Evolutionary conservation across 805 yeast genomes (phyloP).

Genomic region (Yarrowia divulgata): DNA sequence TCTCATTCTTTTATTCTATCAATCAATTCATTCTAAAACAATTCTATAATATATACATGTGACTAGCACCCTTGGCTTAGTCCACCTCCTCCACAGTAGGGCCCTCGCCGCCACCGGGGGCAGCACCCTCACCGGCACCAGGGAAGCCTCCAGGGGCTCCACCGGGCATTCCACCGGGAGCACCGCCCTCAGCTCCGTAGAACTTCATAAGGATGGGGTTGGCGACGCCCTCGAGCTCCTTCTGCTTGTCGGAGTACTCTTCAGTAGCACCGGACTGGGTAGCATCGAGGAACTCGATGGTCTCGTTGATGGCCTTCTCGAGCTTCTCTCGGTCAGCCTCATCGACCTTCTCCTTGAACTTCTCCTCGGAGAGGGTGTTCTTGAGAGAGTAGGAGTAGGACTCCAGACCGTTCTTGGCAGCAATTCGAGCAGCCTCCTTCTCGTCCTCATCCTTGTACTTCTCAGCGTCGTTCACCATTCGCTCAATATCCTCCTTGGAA

Average conservation of each 20-base stretch:
- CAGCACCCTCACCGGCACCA: conserved; percentile 47
- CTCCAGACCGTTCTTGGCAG: conserved; percentile 91
- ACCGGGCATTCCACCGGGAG: conserved; percentile 65
- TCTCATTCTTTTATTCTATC: not conserved
- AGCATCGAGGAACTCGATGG: conserved; percentile 75
- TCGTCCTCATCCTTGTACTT: conserved; percentile 95
- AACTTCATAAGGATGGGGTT: conserved; percentile 95
- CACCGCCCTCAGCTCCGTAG: conserved; percentile 73
- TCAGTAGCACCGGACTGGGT: conserved; percentile 90
- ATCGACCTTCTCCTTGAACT: conserved; percentile 66
- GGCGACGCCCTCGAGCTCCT: conserved; percentile 90
- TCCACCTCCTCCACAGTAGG: conserved; percentile 39
- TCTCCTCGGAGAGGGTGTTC: conserved; percentile 74
- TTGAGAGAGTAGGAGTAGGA: conserved; percentile 91
- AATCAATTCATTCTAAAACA: not conserved
- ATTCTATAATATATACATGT: conserved; percentile 8
- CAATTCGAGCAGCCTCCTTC: conserved; percentile 87
- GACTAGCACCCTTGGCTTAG: conserved; percentile 4
- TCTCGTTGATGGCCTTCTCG: conserved; percentile 41
- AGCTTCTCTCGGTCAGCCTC: conserved; percentile 41
- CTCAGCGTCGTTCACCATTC: conserved; percentile 97
- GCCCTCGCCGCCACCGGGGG: conserved; percentile 49
- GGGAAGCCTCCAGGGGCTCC: conserved; percentile 61
- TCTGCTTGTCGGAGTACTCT: conserved; percentile 88
- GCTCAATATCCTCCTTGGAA: conserved; percentile 59